Conservation (phyloP, 805 yeast species). For the Teunomyces panamensis region DNA sequence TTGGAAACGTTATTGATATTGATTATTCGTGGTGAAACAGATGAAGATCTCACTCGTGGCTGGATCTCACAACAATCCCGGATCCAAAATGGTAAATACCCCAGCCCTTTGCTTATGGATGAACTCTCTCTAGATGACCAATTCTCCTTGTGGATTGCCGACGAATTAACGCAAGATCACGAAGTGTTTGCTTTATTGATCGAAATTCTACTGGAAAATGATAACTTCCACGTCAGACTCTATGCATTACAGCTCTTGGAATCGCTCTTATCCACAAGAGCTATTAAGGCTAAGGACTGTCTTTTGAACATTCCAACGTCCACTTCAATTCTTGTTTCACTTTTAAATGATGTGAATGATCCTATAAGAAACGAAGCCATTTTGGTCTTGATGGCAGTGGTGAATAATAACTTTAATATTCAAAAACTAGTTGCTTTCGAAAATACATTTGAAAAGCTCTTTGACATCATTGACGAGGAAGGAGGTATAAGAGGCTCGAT, state of each 20-base stretch:
- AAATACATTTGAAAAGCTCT: slow-evolving; percentile 80
- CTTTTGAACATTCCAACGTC: slow-evolving; percentile 75
- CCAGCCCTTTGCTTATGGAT: slow-evolving; percentile 64
- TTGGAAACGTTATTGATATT: slow-evolving; percentile 82
- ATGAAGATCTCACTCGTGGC: slow-evolving; percentile 61
- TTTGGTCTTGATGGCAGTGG: slow-evolving; percentile 77
- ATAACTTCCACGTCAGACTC: slow-evolving; percentile 73
- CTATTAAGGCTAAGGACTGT: slow-evolving; percentile 68
- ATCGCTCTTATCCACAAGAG: slow-evolving; percentile 75
- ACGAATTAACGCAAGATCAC: slow-evolving; percentile 70
- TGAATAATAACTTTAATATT: slow-evolving; percentile 75
- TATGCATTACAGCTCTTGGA: slow-evolving; percentile 84
- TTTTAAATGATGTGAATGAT: slow-evolving; percentile 51
- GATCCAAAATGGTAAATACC: slow-evolving; percentile 71
- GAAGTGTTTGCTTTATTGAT: slow-evolving; percentile 26
- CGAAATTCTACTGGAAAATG: slow-evolving; percentile 45
- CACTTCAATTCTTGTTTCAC: slow-evolving; percentile 66
- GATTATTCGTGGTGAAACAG: slow-evolving; percentile 65
- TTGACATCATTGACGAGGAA: slow-evolving; percentile 77
- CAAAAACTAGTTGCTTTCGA: slow-evolving; percentile 95
- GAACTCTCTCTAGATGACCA: slow-evolving; percentile 62
- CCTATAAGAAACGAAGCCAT: slow-evolving; percentile 89
- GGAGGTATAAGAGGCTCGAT: slow-evolving; percentile 88
- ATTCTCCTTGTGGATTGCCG: slow-evolving; percentile 92
- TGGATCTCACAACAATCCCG: slow-evolving; percentile 78